Evolutionary conservation across 2,329 filamentous ascomycete genomes (phyloP).

Genomic region (Colletotrichum lindemuthianum): DNA sequence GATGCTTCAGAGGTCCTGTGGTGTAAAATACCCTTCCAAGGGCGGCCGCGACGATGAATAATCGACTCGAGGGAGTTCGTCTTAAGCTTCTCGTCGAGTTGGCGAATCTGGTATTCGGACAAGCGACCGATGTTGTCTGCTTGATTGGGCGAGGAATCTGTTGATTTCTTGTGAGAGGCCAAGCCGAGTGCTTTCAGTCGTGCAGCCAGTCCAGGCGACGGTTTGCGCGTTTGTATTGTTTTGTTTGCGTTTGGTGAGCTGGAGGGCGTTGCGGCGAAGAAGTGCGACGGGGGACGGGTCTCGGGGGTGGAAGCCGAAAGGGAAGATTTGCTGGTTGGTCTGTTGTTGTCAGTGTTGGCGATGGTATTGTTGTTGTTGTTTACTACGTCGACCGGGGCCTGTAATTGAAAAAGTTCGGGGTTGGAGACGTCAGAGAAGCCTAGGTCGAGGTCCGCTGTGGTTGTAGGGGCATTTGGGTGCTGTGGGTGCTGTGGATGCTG

Average conservation of each 20-base stretch:
- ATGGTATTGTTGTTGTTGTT: constrained; percentile 39
- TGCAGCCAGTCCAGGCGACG: constrained; percentile 72
- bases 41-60: constrained; percentile 74
- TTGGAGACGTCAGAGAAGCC: constrained; percentile 54
- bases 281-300: constrained; percentile 10
- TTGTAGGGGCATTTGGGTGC: constrained; percentile 12
- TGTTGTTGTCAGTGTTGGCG: constrained; percentile 36
- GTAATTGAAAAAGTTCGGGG: constrained; percentile 51
- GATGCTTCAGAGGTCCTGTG: constrained; percentile 52
- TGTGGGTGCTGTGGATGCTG: constrained; percentile 23
- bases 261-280: constrained; percentile 35
- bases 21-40: constrained; percentile 75
- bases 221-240: constrained; percentile 59
- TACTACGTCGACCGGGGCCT: constrained; percentile 29
- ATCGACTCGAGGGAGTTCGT: constrained; percentile 60
- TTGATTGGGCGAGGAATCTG: constrained; percentile 38
- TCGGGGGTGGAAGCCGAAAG: constrained; percentile 3
- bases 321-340: constrained; percentile 15
- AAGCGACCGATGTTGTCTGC: constrained; percentile 71
- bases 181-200: constrained; percentile 74
- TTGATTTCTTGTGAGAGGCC: constrained; percentile 54
- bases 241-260: constrained; percentile 41
- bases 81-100: constrained; percentile 74
- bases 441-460: constrained; percentile 40
- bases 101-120: constrained; percentile 74